These are phyloP conservation scores for Gliomastix tumulicola DNA, from an alignment of 2,329 filamentous ascomycete species.

Conservation along the genomic window DNA sequence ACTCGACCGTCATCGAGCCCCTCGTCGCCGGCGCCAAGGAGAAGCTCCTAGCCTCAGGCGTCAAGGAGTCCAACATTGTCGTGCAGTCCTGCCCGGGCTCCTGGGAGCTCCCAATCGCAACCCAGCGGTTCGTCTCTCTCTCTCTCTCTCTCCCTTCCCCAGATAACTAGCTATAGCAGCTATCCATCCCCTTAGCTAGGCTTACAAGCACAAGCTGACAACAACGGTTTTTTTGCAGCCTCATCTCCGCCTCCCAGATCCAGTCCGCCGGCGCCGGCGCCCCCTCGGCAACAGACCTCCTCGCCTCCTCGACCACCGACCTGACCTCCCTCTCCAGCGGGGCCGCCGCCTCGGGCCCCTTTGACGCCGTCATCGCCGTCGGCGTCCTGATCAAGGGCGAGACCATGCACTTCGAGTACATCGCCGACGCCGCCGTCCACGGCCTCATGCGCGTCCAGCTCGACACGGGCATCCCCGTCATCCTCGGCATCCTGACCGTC, in stretches of 20 bases:
- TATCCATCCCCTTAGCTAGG: constrained; percentile 1
- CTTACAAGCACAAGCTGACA: constrained; percentile 1
- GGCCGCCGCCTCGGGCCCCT: constrained; percentile 50
- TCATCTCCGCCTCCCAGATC: constrained; percentile 81
- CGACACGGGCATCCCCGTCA: constrained; percentile 79
- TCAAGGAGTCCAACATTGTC: constrained; percentile 82
- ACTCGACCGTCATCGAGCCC: constrained; percentile 77
- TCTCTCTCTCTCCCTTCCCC: constrained; percentile 2
- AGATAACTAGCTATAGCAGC: not conserved
- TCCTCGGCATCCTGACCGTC: constrained; percentile 89
- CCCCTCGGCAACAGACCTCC: constrained; percentile 68
- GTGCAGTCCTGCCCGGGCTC: constrained; percentile 86
- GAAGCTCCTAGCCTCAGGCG: constrained; percentile 70
- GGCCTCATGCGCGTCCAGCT: constrained; percentile 93
- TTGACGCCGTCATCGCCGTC: constrained; percentile 92
- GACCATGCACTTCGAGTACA: constrained; percentile 99
- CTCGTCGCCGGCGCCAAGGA: constrained; percentile 76
- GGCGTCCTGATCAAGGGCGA: constrained; percentile 97
- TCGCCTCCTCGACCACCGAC: constrained; percentile 63
- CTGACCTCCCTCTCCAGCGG: constrained; percentile 41
- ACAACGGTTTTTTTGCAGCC: constrained; percentile 34
- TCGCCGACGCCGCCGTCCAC: constrained; percentile 82
- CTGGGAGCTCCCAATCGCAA: constrained; percentile 89
- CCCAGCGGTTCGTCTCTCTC: constrained; percentile 66
- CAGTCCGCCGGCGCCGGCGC: constrained; percentile 61